These are phyloP conservation scores for Iris macrosiphon DNA, from an alignment of 106 monocot genomes.

Conservation along the genomic window DNA sequence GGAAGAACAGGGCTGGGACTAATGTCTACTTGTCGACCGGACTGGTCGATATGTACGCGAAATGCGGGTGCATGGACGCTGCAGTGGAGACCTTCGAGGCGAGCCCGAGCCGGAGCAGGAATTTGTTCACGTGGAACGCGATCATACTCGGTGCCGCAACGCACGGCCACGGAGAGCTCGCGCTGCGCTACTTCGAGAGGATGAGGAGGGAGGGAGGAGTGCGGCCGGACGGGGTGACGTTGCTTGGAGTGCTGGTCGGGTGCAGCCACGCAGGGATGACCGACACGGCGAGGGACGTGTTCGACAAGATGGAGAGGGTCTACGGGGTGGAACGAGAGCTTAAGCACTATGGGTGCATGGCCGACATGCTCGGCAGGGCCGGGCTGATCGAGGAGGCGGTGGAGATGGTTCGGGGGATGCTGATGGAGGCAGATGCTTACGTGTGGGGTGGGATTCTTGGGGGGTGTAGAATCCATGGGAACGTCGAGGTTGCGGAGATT, in stretches of 20 bases:
- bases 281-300: slow-evolving; percentile 25
- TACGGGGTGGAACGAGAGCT: slow-evolving; percentile 37
- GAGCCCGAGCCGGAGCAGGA: slow-evolving; percentile 10
- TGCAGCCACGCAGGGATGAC: slow-evolving; percentile 50
- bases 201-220: slow-evolving; percentile 23
- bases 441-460: slow-evolving; percentile 66
- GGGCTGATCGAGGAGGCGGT: slow-evolving; percentile 52
- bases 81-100: slow-evolving; percentile 35
- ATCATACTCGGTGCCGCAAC: slow-evolving; percentile 41
- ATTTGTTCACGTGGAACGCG: slow-evolving; percentile 64
- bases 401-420: slow-evolving; percentile 54
- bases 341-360: slow-evolving; percentile 77
- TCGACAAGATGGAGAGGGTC: slow-evolving; percentile 34
- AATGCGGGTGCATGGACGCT: slow-evolving; percentile 39
- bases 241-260: slow-evolving; percentile 37
- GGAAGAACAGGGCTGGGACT: background rate
- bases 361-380: slow-evolving; percentile 44
- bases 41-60: slow-evolving; percentile 56
- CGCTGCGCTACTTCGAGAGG: slow-evolving; percentile 34
- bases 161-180: slow-evolving; percentile 47
- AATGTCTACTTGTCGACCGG: slow-evolving; percentile 35
- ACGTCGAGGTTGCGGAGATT: slow-evolving; percentile 44
- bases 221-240: slow-evolving; percentile 39
- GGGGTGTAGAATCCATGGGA: slow-evolving; percentile 46
- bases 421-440: slow-evolving; percentile 42